Evolutionary conservation across 805 yeast genomes (phyloP).

Genomic region (Wickerhamomyces pijperi): DNA sequence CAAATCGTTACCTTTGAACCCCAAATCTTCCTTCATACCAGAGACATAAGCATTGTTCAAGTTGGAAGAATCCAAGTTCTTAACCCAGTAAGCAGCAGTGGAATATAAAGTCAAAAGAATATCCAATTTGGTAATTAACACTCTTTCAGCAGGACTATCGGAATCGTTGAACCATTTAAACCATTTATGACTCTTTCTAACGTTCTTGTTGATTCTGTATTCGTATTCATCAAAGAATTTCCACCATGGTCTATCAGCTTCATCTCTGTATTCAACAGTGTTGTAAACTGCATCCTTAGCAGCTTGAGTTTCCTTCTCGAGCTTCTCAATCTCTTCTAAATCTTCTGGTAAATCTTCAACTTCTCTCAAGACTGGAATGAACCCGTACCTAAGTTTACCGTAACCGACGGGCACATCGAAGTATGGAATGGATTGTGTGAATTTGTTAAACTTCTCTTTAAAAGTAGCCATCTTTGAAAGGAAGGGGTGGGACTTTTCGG

Average conservation of each 20-base stretch:
- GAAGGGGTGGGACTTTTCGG: no score
- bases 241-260: conserved; percentile 43
- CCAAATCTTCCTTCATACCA: conserved; percentile 46
- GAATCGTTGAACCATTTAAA: conserved; percentile 9
- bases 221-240: conserved; percentile 46
- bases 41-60: conserved; percentile 52
- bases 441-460: no score
- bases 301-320: background rate
- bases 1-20: conserved; percentile 50
- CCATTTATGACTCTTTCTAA: conserved; percentile 4
- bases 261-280: conserved; percentile 36
- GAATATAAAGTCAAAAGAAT: conserved; percentile 30
- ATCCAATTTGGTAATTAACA: conserved; percentile 42
- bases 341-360: conserved; percentile 15
- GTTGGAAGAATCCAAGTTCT: conserved; percentile 50
- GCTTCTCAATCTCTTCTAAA: background rate
- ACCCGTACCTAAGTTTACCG: conserved; percentile 23
- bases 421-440: no score
- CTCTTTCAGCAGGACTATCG: conserved; percentile 27
- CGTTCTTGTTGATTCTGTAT: conserved; percentile 16
- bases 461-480: no score
- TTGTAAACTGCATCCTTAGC: conserved; percentile 6
- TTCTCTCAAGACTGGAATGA: conserved; percentile 17
- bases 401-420: no score
- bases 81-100: conserved; percentile 23